phyloP scores from a whole-genome alignment of 2,329 filamentous ascomycete species.

The Alternaria tenuissima region DNA sequence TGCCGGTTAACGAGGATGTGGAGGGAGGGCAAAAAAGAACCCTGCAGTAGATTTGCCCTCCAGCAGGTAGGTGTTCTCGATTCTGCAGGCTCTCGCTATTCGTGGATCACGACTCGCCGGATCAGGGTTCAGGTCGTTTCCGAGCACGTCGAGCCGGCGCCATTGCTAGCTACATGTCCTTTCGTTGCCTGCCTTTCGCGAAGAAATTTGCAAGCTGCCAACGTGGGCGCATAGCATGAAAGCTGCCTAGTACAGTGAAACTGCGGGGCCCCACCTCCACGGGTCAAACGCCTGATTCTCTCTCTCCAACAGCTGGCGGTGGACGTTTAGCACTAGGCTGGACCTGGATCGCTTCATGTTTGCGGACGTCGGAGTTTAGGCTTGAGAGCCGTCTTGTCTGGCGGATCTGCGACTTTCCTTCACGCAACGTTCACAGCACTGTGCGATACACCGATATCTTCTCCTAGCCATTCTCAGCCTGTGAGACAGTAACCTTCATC shows the following conservation, averaged over 20 bases:
- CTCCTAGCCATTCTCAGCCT: neutral
- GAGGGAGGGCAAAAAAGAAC: neutral
- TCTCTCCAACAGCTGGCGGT: conserved; percentile 28
- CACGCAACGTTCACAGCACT: conserved; percentile 13
- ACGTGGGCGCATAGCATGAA: neutral
- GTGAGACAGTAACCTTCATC: neutral
- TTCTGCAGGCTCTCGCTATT: neutral
- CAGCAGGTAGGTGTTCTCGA: neutral
- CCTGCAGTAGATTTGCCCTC: neutral
- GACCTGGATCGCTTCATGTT: conserved; percentile 14
- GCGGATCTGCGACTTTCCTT: conserved; percentile 1
- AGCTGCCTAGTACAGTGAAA: conserved; percentile 20
- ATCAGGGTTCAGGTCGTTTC: neutral
- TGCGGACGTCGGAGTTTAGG: conserved; percentile 24
- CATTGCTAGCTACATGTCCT: conserved; percentile 3
- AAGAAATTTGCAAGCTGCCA: neutral
- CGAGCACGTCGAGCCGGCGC: neutral
- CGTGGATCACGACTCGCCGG: neutral
- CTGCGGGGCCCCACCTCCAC: conserved; percentile 41
- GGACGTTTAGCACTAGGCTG: conserved; percentile 21
- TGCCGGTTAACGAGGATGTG: neutral
- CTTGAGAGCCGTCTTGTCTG: conserved; percentile 17
- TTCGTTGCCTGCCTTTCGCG: neutral
- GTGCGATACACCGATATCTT: neutral
- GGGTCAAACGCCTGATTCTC: conserved; percentile 22